These are phyloP conservation scores for Infundibulicybe gibba DNA, from an alignment of 768 basidiomycete species.

Conservation along the genomic window DNA sequence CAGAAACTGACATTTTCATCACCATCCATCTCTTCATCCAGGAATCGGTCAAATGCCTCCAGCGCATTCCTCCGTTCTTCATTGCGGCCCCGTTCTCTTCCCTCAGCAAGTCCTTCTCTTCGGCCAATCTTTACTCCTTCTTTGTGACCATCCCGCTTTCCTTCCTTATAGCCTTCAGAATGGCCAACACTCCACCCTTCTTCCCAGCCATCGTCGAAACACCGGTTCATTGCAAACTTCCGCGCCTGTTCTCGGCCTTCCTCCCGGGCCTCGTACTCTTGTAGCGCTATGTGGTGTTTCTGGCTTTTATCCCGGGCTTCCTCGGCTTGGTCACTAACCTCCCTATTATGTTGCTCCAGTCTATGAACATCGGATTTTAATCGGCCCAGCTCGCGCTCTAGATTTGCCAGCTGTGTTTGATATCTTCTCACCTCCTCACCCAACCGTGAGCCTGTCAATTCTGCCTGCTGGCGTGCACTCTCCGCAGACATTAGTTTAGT, in stretches of 20 bases:
- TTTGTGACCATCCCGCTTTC: conserved; percentile 33
- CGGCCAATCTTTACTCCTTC: conserved; percentile 40
- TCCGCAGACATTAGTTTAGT: conserved; percentile 37
- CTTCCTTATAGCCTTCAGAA: conserved; percentile 41
- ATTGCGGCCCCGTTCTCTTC: conserved; percentile 35
- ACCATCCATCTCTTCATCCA: conserved; percentile 36
- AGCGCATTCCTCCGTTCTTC: conserved; percentile 53
- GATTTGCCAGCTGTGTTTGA: conserved; percentile 41
- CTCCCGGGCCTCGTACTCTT: conserved; percentile 40
- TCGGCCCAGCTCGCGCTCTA: conserved; percentile 37
- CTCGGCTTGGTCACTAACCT: conserved; percentile 39
- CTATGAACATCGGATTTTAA: conserved; percentile 30
- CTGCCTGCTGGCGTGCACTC: conserved; percentile 32
- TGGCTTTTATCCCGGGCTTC: conserved; percentile 41
- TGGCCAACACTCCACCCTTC: conserved; percentile 46
- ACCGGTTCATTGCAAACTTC: conserved; percentile 34
- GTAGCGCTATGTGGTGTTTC: conserved; percentile 38
- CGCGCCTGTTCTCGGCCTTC: conserved; percentile 39
- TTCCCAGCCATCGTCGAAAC: conserved; percentile 38
- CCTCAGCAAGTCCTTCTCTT: conserved; percentile 36
- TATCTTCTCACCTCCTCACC: conserved; percentile 42
- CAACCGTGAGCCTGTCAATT: conserved; percentile 17
- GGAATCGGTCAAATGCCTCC: conserved; percentile 55
- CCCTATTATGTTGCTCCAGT: conserved; percentile 27
- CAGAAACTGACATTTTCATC: conserved; percentile 18